Conservation (phyloP, 345 rosid genomes). For the Kernera saxatilis region DNA sequence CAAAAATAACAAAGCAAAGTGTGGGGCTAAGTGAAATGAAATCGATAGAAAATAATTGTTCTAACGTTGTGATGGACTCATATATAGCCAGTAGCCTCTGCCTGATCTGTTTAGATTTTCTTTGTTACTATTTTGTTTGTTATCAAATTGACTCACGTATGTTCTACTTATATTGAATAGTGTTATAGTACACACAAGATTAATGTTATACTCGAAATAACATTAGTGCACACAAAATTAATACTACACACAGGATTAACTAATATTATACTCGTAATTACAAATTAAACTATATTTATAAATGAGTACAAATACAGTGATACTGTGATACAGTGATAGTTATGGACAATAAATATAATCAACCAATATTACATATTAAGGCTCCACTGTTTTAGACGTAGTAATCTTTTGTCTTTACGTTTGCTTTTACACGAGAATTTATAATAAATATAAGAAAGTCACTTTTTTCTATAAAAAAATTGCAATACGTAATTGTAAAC, state of each 20-base stretch:
- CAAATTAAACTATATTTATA: too few species aligned
- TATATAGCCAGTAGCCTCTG: neutral
- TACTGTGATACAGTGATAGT: neutral
- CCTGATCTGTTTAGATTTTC: neutral
- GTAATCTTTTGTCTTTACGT: neutral
- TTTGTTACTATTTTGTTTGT: neutral
- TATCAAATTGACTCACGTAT: neutral
- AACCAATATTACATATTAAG: neutral
- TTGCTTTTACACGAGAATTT: neutral
- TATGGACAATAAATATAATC: neutral
- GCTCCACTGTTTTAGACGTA: neutral
- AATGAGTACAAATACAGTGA: too few species aligned
- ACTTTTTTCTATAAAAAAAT: neutral
- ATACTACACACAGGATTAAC: too few species aligned
- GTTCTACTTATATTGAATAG: neutral
- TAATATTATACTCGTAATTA: neutral
- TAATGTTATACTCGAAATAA: neutral
- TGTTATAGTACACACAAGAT: too few species aligned
- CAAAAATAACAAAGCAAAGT: neutral
- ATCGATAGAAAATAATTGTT: neutral
- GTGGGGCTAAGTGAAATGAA: neutral
- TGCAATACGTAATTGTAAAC: too few species aligned
- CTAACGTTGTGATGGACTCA: slow-evolving; percentile 4
- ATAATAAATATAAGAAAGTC: neutral
- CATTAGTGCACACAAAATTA: too few species aligned